A percentile compares a stretch with the other conserved stretches of the same genome.
phyloP scores from a whole-genome alignment of 768 basidiomycete species.

The Favolaschia claudopus region DNA sequence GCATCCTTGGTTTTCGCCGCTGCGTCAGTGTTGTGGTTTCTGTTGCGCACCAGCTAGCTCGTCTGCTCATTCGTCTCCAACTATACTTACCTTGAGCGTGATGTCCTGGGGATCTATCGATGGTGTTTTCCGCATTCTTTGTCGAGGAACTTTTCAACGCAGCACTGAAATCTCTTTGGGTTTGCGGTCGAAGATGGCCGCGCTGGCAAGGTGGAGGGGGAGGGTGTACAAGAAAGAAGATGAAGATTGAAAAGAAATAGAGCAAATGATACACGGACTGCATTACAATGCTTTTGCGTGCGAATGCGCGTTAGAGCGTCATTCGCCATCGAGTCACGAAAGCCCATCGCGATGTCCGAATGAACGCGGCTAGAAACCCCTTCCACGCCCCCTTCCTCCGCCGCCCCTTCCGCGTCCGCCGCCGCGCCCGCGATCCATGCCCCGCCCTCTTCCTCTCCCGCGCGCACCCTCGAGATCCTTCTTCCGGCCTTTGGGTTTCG shows the following conservation, averaged over 20 bases:
- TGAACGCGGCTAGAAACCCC: slow-evolving; percentile 32
- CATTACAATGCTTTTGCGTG: neutral
- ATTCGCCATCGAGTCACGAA: neutral
- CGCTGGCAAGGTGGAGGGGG: neutral
- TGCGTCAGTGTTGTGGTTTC: no score
- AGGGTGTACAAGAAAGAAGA: slow-evolving; percentile 1
- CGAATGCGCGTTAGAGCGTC: neutral
- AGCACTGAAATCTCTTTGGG: no score
- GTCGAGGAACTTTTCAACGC: no score
- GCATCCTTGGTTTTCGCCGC: no score
- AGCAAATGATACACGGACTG: slow-evolving; percentile 8
- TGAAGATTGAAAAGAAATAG: neutral
- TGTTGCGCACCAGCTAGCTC: no score
- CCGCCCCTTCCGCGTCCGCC: slow-evolving; percentile 64
- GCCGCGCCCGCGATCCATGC: slow-evolving; percentile 57
- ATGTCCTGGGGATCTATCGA: no score
- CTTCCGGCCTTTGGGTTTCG: slow-evolving; percentile 92
- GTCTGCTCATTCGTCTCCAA: no score
- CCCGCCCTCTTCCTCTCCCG: slow-evolving; percentile 62
- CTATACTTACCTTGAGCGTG: no score
- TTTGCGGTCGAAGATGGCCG: neutral
- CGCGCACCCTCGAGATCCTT: slow-evolving; percentile 74
- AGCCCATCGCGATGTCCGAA: neutral
- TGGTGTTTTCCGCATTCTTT: no score
- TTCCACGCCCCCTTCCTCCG: slow-evolving; percentile 55